Conservation (phyloP, 495 filamentous ascomycete species). For the Parathielavia appendiculata region DNA sequence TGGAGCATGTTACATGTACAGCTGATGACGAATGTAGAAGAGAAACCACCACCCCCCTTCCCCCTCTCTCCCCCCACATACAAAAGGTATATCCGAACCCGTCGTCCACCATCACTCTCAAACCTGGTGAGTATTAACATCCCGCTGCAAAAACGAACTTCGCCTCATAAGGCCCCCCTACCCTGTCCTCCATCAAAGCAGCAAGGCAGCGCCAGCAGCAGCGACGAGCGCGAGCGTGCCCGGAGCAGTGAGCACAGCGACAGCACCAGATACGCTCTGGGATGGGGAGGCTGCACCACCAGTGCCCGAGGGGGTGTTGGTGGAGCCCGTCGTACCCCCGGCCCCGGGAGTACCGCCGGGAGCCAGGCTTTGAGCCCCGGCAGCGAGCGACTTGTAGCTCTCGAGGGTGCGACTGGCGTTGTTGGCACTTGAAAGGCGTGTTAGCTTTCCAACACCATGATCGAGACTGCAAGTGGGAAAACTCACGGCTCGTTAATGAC, state of each 20-base stretch:
- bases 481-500: conserved; percentile 65
- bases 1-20: conserved; percentile 7
- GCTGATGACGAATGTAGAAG: not conserved
- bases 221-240: conserved; percentile 22
- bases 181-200: conserved; percentile 29
- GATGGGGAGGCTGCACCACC: conserved; percentile 4
- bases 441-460: not conserved
- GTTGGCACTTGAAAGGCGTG: conserved; percentile 27
- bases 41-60: not conserved
- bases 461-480: not conserved
- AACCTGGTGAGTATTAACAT: not conserved
- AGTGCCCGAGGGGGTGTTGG: conserved; percentile 12
- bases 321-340: conserved; percentile 26
- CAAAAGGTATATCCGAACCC: conserved; percentile 11
- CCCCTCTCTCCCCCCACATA: too few relatives aligned
- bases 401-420: conserved; percentile 46
- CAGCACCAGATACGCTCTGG: conserved; percentile 17
- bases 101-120: not conserved
- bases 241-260: conserved; percentile 23
- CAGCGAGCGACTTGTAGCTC: conserved; percentile 45
- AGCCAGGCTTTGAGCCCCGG: conserved; percentile 36
- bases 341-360: conserved; percentile 34
- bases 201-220: conserved; percentile 32
- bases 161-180: not conserved
- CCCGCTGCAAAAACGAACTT: not conserved